Evolutionary conservation across 2,329 filamentous ascomycete species (phyloP), one percentile per base, ranked within the genome.

Genomic region (Emydomyces testavorans): DNA sequence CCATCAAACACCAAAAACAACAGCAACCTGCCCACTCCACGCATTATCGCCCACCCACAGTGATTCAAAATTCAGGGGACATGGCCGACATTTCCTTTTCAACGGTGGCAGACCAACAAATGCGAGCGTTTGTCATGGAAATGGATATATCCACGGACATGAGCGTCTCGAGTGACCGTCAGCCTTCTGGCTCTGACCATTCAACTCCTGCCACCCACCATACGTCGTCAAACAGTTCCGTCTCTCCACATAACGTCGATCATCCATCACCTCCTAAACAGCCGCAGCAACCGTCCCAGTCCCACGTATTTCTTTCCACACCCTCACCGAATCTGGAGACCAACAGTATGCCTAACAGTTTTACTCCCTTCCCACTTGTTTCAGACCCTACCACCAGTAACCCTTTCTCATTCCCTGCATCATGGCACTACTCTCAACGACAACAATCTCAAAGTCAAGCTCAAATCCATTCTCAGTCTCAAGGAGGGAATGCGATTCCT

Each of bases 201-300:
- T 58, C 62, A 8, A 65, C 62, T 4, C 62, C 65, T 10, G 60
- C 59, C 5, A 65, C 63, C 2, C 46, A 64, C 39, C 63, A 63
- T 18, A 61, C 63, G n/a, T 65, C 61, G 4, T 64, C 64, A 16
- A 65, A 64, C 37, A 61, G 57, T 2, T 64, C 64, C 11, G 61
- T 61, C 44, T 60, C 62, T 0, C 59, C 62, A 10, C 55, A 55
- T 2, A 58, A 54, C n/a, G 24, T 49, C 1, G 61, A 65, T 31
- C 55, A 61, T 6, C 52, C 56, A 15, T 59, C 61, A 2, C 57
- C 57, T 24, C 51, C 51, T 16, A 55, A 56, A 34, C 46, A 43
- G 20, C 21, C 46, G 15, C 35, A 38, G 15, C 34, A 32, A 32
- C 24, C 35, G 2, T 31, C 43, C 23, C 44, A 46, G 15, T 39